Percentiles rank a stretch among this genome's conserved stretches.
Conservation (phyloP, 2,329 filamentous ascomycete species). For the Didymella glomerata region DNA sequence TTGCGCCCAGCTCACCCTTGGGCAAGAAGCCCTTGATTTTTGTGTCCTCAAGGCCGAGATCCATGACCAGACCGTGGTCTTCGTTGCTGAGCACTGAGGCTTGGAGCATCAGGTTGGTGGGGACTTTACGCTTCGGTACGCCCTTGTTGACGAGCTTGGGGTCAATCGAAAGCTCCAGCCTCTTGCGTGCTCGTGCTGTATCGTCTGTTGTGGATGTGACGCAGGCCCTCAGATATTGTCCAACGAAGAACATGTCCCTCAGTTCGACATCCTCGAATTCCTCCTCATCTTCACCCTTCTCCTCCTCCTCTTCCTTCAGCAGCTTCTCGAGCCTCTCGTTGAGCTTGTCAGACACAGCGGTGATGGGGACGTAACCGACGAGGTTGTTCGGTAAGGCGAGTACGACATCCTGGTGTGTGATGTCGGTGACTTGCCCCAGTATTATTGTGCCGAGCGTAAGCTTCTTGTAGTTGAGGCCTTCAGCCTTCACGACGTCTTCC, state of each 20-base stretch:
- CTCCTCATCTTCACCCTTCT: constrained; percentile 60
- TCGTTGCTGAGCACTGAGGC: constrained; percentile 91
- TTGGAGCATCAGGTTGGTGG: constrained; percentile 81
- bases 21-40: constrained; percentile 83
- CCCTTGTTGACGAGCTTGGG: constrained; percentile 81
- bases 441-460: constrained; percentile 86
- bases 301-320: constrained; percentile 68
- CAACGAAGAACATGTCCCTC: constrained; percentile 76
- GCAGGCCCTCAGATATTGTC: constrained; percentile 87
- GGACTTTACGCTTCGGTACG: constrained; percentile 75
- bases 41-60: constrained; percentile 76
- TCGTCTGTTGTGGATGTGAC: constrained; percentile 82
- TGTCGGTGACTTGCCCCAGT: constrained; percentile 83
- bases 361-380: constrained; percentile 86
- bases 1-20: constrained; percentile 78
- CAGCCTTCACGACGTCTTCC: constrained; percentile 70
- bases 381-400: constrained; percentile 93
- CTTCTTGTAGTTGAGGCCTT: constrained; percentile 90
- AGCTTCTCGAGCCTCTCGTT: constrained; percentile 76
- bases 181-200: constrained; percentile 73
- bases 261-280: constrained; percentile 72
- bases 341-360: constrained; percentile 84
- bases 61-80: constrained; percentile 94
- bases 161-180: constrained; percentile 86
- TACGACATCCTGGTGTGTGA: constrained; percentile 80